Evolutionary conservation across 2,329 filamentous ascomycete species (phyloP).

Genomic region (Curvularia sp.): DNA sequence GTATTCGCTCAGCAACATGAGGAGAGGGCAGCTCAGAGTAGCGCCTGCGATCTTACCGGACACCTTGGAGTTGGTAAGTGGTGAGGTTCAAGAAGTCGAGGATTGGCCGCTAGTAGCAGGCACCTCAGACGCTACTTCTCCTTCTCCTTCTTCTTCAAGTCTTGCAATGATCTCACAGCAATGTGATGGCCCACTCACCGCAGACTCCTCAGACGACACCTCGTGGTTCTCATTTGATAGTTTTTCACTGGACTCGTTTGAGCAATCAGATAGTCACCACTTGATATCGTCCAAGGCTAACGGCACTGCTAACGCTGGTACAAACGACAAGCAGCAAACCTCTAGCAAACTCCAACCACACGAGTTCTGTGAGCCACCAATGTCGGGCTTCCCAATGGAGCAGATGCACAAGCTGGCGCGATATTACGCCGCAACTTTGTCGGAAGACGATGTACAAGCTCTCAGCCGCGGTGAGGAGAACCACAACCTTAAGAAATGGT

Average conservation of each 20-base stretch:
- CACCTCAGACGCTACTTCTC: background rate
- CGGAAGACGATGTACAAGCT: slow-evolving; percentile 22
- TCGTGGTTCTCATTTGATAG: background rate
- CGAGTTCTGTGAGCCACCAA: background rate
- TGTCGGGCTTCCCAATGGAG: slow-evolving; percentile 4
- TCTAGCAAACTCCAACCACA: background rate
- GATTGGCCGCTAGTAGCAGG: background rate
- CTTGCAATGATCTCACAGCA: background rate
- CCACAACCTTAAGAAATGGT: slow-evolving; percentile 32
- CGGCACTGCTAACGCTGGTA: background rate
- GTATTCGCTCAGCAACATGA: background rate
- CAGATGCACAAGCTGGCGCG: slow-evolving; percentile 12
- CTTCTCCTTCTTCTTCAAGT: background rate
- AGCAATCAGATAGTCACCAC: background rate
- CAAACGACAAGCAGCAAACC: slow-evolving; percentile 7
- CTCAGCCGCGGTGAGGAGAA: slow-evolving; percentile 28
- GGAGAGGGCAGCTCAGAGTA: background rate
- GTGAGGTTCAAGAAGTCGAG: background rate
- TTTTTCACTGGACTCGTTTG: background rate
- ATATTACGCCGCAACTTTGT: slow-evolving; percentile 35
- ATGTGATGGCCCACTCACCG: background rate
- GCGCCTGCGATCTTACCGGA: background rate
- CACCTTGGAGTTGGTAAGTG: background rate
- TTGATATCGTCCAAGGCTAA: background rate
- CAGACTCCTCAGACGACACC: background rate